phyloP scores from a whole-genome alignment of 2,329 filamentous ascomycete species.

The Sporothrix phasma region DNA sequence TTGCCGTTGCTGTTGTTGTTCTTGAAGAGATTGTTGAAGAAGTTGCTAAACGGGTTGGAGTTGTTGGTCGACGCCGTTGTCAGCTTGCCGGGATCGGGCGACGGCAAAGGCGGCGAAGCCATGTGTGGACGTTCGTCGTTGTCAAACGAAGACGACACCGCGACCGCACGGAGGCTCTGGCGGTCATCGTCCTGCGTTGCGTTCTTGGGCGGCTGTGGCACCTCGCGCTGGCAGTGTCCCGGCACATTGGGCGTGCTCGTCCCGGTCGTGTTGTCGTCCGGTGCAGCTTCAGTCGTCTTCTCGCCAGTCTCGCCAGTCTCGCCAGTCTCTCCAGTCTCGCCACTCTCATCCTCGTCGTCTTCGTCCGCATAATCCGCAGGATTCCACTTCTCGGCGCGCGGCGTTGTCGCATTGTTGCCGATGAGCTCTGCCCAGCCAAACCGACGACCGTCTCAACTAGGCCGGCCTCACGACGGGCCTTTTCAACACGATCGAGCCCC shows the following conservation, averaged over 20 bases:
- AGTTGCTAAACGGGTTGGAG: constrained; percentile 49
- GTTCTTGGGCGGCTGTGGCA: constrained; percentile 60
- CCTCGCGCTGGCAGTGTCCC: constrained; percentile 40
- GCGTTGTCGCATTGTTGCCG: constrained; percentile 47
- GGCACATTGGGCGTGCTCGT: constrained; percentile 30
- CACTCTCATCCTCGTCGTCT: background rate
- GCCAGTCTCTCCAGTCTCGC: too few relatives aligned
- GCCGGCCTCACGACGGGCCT: constrained; percentile 83
- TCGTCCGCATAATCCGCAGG: constrained; percentile 20
- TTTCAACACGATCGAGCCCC: constrained; percentile 84
- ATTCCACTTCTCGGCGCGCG: constrained; percentile 37
- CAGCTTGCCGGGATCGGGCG: constrained; percentile 22
- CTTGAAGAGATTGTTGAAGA: constrained; percentile 47
- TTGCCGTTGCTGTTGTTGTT: constrained; percentile 24
- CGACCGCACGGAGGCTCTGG: constrained; percentile 42
- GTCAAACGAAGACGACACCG: constrained; percentile 24
- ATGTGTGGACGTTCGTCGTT: constrained; percentile 18
- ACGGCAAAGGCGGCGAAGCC: background rate
- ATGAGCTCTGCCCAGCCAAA: constrained; percentile 95
- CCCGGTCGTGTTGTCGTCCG: constrained; percentile 2
- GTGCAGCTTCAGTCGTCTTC: background rate
- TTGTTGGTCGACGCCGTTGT: constrained; percentile 30
- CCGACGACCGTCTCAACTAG: constrained; percentile 86
- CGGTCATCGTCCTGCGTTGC: constrained; percentile 59
- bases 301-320: constrained; percentile 15